phyloP scores from a whole-genome alignment of 169 alveolate genomes.

The Ichthyophthirius multifiliis region DNA sequence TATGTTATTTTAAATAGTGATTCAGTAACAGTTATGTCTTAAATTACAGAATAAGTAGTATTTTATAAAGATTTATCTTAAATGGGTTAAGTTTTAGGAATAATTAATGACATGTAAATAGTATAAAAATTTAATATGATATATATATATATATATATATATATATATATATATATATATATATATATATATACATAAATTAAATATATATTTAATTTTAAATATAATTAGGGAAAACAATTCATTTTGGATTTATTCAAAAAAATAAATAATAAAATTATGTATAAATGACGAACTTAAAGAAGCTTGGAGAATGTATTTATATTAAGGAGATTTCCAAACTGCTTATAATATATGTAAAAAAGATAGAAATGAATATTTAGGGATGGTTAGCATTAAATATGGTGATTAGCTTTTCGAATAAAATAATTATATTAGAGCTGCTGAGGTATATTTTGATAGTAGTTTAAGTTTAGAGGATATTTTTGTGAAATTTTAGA shows the following conservation, averaged over 20 bases:
- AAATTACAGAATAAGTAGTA: neutral
- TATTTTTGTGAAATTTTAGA: neutral
- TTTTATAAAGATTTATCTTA: neutral
- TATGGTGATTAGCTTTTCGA: neutral
- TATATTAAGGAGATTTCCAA: neutral
- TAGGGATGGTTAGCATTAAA: neutral
- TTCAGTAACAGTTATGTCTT: neutral
- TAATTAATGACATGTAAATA: neutral
- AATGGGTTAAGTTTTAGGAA: neutral
- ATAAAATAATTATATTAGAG: neutral
- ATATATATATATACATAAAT: no score
- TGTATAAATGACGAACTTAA: neutral
- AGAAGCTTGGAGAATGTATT: neutral
- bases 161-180: no score
- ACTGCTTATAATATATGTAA: neutral
- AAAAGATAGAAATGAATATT: neutral
- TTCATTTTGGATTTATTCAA: neutral
- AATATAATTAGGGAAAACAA: neutral
- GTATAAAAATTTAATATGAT: no score
- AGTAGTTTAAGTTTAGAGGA: conserved; percentile 3
- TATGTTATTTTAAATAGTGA: neutral
- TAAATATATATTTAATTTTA: neutral
- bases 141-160: no score
- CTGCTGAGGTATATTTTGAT: neutral
- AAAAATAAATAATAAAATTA: neutral